These are phyloP conservation scores for Mimosa pudica DNA, from an alignment of 306 rosid species.

Conservation along the genomic window DNA sequence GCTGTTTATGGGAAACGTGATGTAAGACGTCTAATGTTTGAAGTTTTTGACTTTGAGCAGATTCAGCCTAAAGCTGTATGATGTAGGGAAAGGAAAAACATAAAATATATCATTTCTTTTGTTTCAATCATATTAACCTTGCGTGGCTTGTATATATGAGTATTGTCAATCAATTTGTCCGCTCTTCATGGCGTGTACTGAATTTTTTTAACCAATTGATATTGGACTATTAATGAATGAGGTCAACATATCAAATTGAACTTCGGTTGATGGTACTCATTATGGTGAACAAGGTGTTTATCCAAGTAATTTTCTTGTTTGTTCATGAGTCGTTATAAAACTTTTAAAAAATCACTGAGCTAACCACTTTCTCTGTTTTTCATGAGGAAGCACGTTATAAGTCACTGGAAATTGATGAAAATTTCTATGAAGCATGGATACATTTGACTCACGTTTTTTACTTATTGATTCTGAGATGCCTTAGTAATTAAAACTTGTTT, in stretches of 20 bases:
- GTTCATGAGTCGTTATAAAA: neutral
- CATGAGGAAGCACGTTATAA: too few species aligned
- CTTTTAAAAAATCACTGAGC: neutral
- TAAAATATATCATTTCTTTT: constrained; percentile 21
- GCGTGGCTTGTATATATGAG: constrained; percentile 2
- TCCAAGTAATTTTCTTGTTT: neutral
- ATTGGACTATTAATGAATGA: neutral
- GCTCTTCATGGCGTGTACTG: constrained; percentile 20
- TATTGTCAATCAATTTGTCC: neutral
- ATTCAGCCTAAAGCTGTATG: constrained; percentile 83
- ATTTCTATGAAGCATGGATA: too few species aligned
- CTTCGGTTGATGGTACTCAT: neutral
- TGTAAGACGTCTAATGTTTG: constrained; percentile 91
- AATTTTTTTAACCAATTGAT: neutral
- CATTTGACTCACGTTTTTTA: too few species aligned
- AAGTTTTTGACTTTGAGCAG: constrained; percentile 93
- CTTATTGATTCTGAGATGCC: too few species aligned
- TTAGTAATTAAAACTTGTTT: too few species aligned
- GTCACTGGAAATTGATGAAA: too few species aligned
- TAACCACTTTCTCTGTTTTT: too few species aligned
- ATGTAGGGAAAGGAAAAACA: constrained; percentile 19
- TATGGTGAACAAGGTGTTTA: neutral
- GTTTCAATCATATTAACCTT: neutral
- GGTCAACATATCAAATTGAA: neutral
- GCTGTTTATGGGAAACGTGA: constrained; percentile 90